Conservation (phyloP, 2,329 filamentous ascomycete genomes). For the Fusarium proliferatum region DNA sequence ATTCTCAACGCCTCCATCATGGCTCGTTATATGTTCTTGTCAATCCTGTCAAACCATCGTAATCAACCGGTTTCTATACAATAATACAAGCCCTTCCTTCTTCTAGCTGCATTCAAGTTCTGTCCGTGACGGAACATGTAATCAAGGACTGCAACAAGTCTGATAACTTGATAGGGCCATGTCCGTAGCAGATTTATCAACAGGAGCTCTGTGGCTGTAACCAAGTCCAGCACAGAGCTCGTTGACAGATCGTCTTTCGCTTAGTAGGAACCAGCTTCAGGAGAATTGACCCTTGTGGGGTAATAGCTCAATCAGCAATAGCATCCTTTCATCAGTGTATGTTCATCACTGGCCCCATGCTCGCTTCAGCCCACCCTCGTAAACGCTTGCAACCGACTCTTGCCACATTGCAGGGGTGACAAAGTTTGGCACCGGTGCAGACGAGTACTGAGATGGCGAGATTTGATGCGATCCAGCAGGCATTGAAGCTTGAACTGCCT, state of each 20-base stretch:
- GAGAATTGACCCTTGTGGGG: slow-evolving; percentile 9
- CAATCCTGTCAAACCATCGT: slow-evolving; percentile 4
- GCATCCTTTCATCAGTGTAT: slow-evolving; percentile 36
- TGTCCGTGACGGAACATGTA: slow-evolving; percentile 4
- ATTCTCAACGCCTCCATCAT: slow-evolving; percentile 30
- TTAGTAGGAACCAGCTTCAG: slow-evolving; percentile 24
- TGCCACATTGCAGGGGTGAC: slow-evolving; percentile 80
- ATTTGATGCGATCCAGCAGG: slow-evolving; percentile 59
- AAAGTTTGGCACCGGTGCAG: slow-evolving; percentile 66
- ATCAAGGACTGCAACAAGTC: background rate
- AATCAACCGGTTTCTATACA: slow-evolving; percentile 15
- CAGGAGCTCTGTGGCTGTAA: background rate
- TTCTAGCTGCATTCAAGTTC: background rate
- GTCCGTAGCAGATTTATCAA: background rate
- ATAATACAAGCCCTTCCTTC: slow-evolving; percentile 14
- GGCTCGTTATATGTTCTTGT: slow-evolving; percentile 31
- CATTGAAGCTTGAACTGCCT: slow-evolving; percentile 58
- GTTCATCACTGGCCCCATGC: slow-evolving; percentile 61
- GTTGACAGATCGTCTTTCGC: background rate
- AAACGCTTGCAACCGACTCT: slow-evolving; percentile 75
- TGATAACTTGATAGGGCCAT: slow-evolving; percentile 1
- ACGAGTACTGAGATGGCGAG: slow-evolving; percentile 63
- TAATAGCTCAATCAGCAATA: slow-evolving; percentile 11
- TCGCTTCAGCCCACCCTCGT: slow-evolving; percentile 72
- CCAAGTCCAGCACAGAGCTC: background rate